A percentile compares a stretch with the other conserved stretches of the same genome.
These are phyloP conservation scores for Triangularia verruculosa DNA, from an alignment of 2,329 filamentous ascomycete species.

Conservation along the genomic window DNA sequence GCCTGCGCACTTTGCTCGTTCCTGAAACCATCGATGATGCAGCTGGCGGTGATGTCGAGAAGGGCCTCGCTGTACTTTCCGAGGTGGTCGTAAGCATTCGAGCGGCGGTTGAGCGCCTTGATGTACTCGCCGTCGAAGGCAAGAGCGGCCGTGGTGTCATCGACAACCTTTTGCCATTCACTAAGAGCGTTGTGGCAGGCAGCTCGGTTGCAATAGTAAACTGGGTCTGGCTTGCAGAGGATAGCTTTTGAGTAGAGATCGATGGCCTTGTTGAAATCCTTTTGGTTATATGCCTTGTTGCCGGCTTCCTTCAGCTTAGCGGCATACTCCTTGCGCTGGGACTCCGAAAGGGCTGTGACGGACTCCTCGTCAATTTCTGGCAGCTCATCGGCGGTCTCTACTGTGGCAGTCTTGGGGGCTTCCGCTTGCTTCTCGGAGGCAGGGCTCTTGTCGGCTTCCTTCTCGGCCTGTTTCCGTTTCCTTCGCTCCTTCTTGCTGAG, in stretches of 20 bases:
- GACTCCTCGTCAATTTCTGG: constrained; percentile 63
- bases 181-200: constrained; percentile 93
- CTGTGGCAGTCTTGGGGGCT: constrained; percentile 47
- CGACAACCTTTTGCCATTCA: constrained; percentile 93
- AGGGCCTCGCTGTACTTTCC: constrained; percentile 90
- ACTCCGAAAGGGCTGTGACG: constrained; percentile 47
- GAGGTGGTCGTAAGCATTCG: constrained; percentile 93
- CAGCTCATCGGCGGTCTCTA: constrained; percentile 63
- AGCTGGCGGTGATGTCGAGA: constrained; percentile 96
- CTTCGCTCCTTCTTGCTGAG: constrained; percentile 85
- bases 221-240: constrained; percentile 92
- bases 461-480: constrained; percentile 78
- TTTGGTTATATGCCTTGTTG: constrained; percentile 93
- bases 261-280: constrained; percentile 91
- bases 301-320: constrained; percentile 90
- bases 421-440: constrained; percentile 32
- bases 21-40: constrained; percentile 97
- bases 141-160: constrained; percentile 93
- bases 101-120: constrained; percentile 94
- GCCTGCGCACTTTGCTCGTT: constrained; percentile 85
- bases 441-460: constrained; percentile 50
- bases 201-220: constrained; percentile 98
- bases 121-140: constrained; percentile 93
- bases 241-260: constrained; percentile 95
- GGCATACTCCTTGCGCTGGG: constrained; percentile 83